phyloP scores from a whole-genome alignment of 108 stramenopile species.

The Nannochloropsis oceanica region DNA sequence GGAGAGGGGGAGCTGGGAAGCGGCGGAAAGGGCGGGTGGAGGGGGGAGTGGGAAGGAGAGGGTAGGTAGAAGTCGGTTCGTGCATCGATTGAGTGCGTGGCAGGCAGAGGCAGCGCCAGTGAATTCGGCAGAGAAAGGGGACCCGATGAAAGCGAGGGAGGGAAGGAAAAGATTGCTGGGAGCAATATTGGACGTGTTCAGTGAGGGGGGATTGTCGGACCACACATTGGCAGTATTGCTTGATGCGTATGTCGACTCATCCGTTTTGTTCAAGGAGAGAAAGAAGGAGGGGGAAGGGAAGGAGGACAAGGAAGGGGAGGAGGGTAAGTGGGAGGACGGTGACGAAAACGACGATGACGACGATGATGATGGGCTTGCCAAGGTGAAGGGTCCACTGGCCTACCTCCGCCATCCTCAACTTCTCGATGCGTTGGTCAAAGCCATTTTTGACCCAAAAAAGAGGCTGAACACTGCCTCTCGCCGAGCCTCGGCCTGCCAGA shows the following conservation, averaged over 20 bases:
- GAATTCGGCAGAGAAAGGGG: background rate
- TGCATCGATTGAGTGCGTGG: background rate
- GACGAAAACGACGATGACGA: background rate
- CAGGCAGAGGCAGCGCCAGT: background rate
- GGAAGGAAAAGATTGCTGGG: background rate
- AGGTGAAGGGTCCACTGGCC: background rate
- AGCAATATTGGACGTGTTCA: background rate
- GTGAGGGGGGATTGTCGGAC: background rate
- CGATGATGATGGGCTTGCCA: background rate
- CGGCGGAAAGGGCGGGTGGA: background rate
- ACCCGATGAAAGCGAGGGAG: background rate
- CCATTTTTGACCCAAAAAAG: background rate
- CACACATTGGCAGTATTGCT: background rate
- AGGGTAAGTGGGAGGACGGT: background rate
- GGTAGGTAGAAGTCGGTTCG: background rate
- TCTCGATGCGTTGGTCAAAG: background rate
- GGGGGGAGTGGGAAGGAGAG: background rate
- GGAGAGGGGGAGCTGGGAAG: background rate
- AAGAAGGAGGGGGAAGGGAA: background rate
- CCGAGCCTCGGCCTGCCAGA: background rate
- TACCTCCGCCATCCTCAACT: background rate
- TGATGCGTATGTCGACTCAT: background rate
- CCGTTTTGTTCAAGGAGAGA: background rate
- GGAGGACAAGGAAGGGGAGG: background rate
- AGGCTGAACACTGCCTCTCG: background rate